A percentile compares a stretch with the other conserved stretches of the same genome.
Evolutionary conservation across 2,329 filamentous ascomycete species (phyloP).

Genomic region (Claviceps africana): DNA sequence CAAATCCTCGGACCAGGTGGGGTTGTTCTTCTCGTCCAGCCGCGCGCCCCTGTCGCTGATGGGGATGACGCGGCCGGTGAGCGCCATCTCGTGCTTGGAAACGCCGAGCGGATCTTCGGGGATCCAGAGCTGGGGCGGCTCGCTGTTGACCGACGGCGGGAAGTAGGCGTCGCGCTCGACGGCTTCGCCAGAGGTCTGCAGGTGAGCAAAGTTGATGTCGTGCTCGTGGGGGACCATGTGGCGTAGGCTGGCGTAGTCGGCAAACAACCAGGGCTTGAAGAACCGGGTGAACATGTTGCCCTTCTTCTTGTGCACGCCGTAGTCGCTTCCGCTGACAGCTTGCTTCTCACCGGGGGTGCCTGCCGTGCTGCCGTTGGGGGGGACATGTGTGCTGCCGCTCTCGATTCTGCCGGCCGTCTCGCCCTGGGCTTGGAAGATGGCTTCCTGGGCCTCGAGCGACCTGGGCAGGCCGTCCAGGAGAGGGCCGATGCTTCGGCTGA

Average conservation of each 20-base stretch:
- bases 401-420: constrained; percentile 12
- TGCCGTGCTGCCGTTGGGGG: constrained; percentile 1
- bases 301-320: constrained; percentile 29
- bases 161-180: constrained; percentile 54
- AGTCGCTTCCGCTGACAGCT: constrained; percentile 10
- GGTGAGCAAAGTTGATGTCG: constrained; percentile 25
- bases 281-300: constrained; percentile 43
- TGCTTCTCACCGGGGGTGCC: constrained; percentile 4
- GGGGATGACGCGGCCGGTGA: constrained; percentile 50
- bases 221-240: constrained; percentile 51
- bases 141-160: constrained; percentile 51
- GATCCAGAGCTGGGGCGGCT: constrained; percentile 58
- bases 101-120: constrained; percentile 57
- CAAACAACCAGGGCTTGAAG: constrained; percentile 64
- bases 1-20: constrained; percentile 25
- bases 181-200: constrained; percentile 46
- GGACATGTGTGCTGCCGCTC: constrained; percentile 2
- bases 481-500: constrained; percentile 56
- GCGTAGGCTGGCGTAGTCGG: constrained; percentile 58
- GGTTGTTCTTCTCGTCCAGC: constrained; percentile 48
- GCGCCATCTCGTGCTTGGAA: constrained; percentile 54
- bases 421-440: constrained; percentile 19
- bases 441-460: constrained; percentile 33
- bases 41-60: constrained; percentile 61
- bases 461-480: constrained; percentile 60